Evolutionary conservation across 2,329 filamentous ascomycete species (phyloP).

Genomic region (Arthrinium puccinioides): DNA sequence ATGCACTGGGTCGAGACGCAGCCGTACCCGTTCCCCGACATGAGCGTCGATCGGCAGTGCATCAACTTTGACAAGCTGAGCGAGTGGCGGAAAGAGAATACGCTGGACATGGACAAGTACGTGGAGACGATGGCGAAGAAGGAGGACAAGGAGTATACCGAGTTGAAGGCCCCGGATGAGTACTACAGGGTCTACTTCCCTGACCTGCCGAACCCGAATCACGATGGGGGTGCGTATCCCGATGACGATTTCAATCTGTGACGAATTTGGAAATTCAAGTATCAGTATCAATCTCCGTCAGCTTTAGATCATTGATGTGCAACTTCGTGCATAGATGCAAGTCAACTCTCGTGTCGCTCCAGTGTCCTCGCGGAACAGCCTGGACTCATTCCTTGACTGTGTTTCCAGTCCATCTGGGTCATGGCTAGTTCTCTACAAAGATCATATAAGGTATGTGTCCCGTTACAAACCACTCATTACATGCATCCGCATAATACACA

Average conservation of each 20-base stretch:
- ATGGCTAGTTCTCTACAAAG: too few species aligned
- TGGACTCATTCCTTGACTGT: too few species aligned
- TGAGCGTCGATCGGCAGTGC: conserved; percentile 25
- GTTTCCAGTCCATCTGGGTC: too few species aligned
- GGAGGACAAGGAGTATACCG: conserved; percentile 2
- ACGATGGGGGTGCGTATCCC: conserved; percentile 4
- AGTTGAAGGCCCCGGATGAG: conserved; percentile 6
- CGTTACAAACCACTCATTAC: too few species aligned
- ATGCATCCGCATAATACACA: too few species aligned
- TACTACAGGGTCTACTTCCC: conserved; percentile 6
- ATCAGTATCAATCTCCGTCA: too few species aligned
- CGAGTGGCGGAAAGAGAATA: conserved; percentile 11
- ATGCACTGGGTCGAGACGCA: conserved; percentile 24
- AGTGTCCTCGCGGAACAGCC: too few species aligned
- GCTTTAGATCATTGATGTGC: too few species aligned
- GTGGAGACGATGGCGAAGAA: conserved; percentile 12
- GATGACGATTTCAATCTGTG: conserved; percentile 9
- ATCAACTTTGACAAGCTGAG: conserved; percentile 17
- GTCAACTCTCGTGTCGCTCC: too few species aligned
- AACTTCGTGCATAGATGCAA: too few species aligned
- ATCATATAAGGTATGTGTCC: too few species aligned
- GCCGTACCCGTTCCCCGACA: conserved; percentile 22
- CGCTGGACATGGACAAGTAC: conserved; percentile 14
- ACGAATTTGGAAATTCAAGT: too few species aligned
- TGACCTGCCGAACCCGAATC: conserved; percentile 8